A percentile compares a stretch with the other conserved stretches of the same genome.
These are phyloP conservation scores for Boletus coccyginus DNA, from an alignment of 768 basidiomycete species.

Conservation along the genomic window DNA sequence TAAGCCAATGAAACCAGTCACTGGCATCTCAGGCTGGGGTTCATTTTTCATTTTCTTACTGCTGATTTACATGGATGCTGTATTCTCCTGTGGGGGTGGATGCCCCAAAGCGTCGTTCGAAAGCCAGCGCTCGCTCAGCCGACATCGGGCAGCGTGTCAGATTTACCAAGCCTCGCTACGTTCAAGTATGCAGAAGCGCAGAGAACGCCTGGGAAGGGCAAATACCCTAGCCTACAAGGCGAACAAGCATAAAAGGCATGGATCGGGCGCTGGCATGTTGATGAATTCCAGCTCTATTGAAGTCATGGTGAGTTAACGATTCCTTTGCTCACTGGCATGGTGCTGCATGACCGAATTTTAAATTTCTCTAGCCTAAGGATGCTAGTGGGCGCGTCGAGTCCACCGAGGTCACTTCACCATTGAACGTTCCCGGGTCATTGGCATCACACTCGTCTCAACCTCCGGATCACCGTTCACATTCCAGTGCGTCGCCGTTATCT, in stretches of 20 bases:
- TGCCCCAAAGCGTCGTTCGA: not conserved
- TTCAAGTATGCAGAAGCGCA: not conserved
- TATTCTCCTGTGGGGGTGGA: not conserved
- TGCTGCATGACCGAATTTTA: no score
- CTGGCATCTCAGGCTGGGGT: no score
- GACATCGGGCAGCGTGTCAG: not conserved
- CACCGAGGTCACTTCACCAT: no score
- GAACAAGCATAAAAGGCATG: not conserved
- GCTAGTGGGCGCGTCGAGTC: no score
- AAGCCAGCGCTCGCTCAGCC: not conserved
- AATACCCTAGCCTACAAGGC: not conserved
- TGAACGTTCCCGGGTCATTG: no score
- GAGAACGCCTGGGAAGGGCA: not conserved
- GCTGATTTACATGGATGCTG: not conserved
- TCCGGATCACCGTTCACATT: no score
- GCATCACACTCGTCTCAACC: no score
- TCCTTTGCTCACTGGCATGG: no score
- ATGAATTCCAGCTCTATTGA: not conserved
- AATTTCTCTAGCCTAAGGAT: not conserved
- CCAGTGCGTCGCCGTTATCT: no score
- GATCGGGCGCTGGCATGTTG: not conserved
- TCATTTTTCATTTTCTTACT: no score
- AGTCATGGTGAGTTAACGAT: not conserved
- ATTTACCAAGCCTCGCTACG: not conserved
- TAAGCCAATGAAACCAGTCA: no score